Base-by-base conservation (phyloP, 1,284 basidiomycete species). In the Rhodofomes roseus region DNA sequence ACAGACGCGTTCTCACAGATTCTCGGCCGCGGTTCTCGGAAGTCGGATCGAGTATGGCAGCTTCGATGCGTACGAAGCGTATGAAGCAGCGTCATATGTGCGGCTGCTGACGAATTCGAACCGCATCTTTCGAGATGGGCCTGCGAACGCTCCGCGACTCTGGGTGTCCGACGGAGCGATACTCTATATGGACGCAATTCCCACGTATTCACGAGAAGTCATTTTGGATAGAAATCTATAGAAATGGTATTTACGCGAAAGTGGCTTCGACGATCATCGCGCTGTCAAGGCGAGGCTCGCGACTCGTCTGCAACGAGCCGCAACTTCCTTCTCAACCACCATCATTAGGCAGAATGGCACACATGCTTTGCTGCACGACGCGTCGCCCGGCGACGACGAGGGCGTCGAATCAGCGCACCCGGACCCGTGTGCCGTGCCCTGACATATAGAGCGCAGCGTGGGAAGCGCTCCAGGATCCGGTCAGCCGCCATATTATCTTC, bases 391-490 rank as follows among this genome's bases (percentile, higher is more conserved):
- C 46, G 46, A 48, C 46, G 8, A 22, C 43, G 31, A 34, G 4
- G 25, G 12, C 31, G 50, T 52, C 34, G 46, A 50, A 37, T 57
- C 55, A 46, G 34, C 20, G 29, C 5, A 6, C 18, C 36, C 34
- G 34, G 34, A 51, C 57, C 51, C 57, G 57, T 50, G 57, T 52
- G 50, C 56, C 56, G 56, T 34, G 29, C 25, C 27, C 46, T 34
- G 23, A 50, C 23, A 56, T 34, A 25, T 27, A 53, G 36, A 60
- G 27, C 59, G 55, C 59, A 57, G 59, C 59, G 59, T 60, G 59
- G 59, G 59, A 60, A 60, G 29, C 27, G 39, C 50, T 56, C 59
- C 55, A 54, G 51, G 50, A 46, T 41, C 55, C 55, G 59, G 55
- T 60, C 59, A 60, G 11, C 59, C 55, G 59, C 55, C 22, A 31